Evolutionary conservation across 1,284 basidiomycete genomes (phyloP), one percentile per base, ranked within the genome.

Genomic region (Puccinia horiana): DNA sequence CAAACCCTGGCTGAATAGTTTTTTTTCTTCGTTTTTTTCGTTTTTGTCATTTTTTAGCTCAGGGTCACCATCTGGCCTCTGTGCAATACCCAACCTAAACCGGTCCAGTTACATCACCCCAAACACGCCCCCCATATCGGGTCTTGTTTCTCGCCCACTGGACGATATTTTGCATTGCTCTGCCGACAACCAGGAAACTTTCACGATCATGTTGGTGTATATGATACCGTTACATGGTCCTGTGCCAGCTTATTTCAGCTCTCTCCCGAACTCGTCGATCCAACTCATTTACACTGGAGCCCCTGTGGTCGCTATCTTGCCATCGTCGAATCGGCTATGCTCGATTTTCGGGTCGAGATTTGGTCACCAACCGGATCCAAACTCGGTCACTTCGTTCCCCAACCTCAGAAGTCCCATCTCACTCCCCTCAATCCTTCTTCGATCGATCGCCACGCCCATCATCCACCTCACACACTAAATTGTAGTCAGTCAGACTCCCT

Each of bases 31-130:
- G n/a, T 42, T 11, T 18, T 56, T 67, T 67, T 18, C 44, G 29
- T 47, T 49, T 47, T 40, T 52, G 12, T 29, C 35, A 40, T 65
- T 12, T 42, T 67, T 32, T 20, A 79, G 77, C 52, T 79, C 23
- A 47, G 77, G 35, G 65, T 79, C 65, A 79, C 77, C 37, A 70
- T 79, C 32, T 79, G 77, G 77, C 42, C 63, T 40, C 52, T 79
- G n/a, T 69, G 65, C 18, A 40, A 37, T 32, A 29, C 77, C 12
- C 65, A 79, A 58, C 63, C 77, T 23, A 61, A 79, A 37, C 77
- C 77, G 37, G 47, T 79, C 29, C 77, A 79, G 42, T 32, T 79
- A n/a, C 77, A 79, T 56, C 77, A 79, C 52, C 77, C 77, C 29
- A 79, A 79, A 42, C 65, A 70, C 67, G 65, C 47, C 32, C 77